A percentile compares a stretch with the other conserved stretches of the same genome.
Conservation (phyloP, 2,329 filamentous ascomycete species). For the Macroventuria anomochaeta region DNA sequence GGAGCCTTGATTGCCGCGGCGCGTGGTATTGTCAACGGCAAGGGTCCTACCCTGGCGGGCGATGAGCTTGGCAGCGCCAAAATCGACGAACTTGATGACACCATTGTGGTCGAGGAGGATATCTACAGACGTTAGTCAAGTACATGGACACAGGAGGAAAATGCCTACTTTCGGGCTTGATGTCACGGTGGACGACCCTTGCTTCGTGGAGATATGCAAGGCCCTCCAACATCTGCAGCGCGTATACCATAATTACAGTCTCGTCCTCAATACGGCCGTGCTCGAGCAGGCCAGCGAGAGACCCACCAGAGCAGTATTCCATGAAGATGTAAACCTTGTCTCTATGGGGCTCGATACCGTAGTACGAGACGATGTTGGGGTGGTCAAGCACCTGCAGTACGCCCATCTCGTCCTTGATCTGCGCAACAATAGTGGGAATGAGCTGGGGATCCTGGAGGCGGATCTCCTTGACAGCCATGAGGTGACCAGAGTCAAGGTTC, state of each 20-base stretch:
- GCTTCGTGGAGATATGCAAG: slow-evolving; percentile 92
- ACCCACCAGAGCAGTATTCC: slow-evolving; percentile 98
- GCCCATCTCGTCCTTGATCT: slow-evolving; percentile 97
- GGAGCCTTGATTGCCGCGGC: slow-evolving; percentile 70
- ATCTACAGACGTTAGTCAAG: slow-evolving; percentile 60
- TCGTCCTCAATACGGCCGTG: slow-evolving; percentile 98
- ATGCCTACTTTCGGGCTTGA: slow-evolving; percentile 89
- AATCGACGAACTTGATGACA: slow-evolving; percentile 99
- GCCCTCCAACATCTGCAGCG: slow-evolving; percentile 90
- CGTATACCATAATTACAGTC: slow-evolving; percentile 96
- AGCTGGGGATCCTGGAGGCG: slow-evolving; percentile 94
- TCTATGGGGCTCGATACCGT: slow-evolving; percentile 95
- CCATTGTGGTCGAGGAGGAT: slow-evolving; percentile 97
- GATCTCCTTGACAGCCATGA: slow-evolving; percentile 99
- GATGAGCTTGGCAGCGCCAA: slow-evolving; percentile 96
- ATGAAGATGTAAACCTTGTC: slow-evolving; percentile 99
- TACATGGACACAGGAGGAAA: not conserved
- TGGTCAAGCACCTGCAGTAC: slow-evolving; percentile 95
- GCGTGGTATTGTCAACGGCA: slow-evolving; percentile 64
- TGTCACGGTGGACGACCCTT: slow-evolving; percentile 92
- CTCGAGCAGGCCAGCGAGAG: slow-evolving; percentile 85
- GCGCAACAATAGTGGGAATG: slow-evolving; percentile 89
- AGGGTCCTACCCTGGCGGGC: slow-evolving; percentile 90
- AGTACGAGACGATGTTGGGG: slow-evolving; percentile 96
- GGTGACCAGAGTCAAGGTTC: slow-evolving; percentile 91